These are phyloP conservation scores for Basidioascus undulatus DNA, from an alignment of 768 basidiomycete genomes.

Conservation along the genomic window DNA sequence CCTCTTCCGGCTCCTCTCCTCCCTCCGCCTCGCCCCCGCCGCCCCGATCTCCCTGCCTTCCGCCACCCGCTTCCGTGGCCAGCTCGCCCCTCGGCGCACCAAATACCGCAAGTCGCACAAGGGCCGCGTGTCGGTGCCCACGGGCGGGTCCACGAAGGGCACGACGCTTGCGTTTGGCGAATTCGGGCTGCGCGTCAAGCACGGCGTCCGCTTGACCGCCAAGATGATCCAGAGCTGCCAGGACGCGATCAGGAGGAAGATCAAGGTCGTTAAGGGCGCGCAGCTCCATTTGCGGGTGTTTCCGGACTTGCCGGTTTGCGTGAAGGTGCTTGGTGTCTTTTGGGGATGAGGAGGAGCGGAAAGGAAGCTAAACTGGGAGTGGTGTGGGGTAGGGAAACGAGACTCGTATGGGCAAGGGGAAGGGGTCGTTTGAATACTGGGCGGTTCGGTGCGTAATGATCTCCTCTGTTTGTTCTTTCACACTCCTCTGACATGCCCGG, in stretches of 20 bases:
- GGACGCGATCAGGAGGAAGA: slow-evolving; percentile 66
- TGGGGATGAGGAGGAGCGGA: not conserved
- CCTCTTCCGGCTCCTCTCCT: slow-evolving; percentile 22
- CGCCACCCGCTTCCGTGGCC: slow-evolving; percentile 9
- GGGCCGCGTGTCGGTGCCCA: slow-evolving; percentile 60
- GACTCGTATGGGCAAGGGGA: slow-evolving; percentile 98
- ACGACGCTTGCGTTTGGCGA: slow-evolving; percentile 79
- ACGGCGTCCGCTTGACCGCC: slow-evolving; percentile 51
- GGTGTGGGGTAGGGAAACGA: slow-evolving; percentile 58
- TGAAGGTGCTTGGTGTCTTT: slow-evolving; percentile 37
- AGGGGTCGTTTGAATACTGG: slow-evolving; percentile 95
- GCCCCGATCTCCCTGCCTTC: not conserved
- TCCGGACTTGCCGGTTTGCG: slow-evolving; percentile 89
- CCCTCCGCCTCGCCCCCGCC: slow-evolving; percentile 7
- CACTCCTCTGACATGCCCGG: not conserved
- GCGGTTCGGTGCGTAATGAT: slow-evolving; percentile 43
- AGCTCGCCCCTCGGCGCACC: slow-evolving; percentile 56
- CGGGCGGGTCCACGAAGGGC: slow-evolving; percentile 75
- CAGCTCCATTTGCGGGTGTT: slow-evolving; percentile 64
- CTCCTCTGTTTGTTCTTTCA: not conserved
- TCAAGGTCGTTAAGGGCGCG: slow-evolving; percentile 69
- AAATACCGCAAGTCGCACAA: slow-evolving; percentile 77
- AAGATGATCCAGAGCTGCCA: slow-evolving; percentile 73
- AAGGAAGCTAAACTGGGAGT: not conserved
- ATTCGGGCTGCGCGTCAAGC: slow-evolving; percentile 69